phyloP scores from a whole-genome alignment of 2,329 filamentous ascomycete species.

The Pseudocercospora pini-densiflorae region DNA sequence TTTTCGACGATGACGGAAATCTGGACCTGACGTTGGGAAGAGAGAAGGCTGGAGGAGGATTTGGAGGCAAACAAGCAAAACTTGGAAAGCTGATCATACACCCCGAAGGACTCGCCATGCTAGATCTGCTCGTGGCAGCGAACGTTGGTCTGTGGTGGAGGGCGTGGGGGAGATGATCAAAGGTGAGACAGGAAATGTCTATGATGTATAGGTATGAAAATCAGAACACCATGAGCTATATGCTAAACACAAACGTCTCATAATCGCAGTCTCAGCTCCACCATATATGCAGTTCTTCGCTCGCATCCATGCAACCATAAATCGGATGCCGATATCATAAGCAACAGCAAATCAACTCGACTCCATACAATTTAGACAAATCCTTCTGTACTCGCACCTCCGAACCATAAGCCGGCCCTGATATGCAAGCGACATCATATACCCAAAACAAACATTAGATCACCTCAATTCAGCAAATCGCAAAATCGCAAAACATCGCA shows the following conservation, averaged over 20 bases:
- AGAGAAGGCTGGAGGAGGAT: constrained; percentile 85
- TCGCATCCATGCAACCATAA: neutral
- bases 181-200: neutral
- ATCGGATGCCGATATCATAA: neutral
- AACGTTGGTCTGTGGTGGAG: constrained; percentile 96
- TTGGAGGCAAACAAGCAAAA: constrained; percentile 84
- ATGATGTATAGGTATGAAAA: neutral
- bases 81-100: constrained; percentile 90
- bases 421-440: too few species aligned
- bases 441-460: too few species aligned
- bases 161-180: constrained; percentile 54
- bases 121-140: constrained; percentile 87
- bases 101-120: constrained; percentile 91
- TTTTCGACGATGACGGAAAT: constrained; percentile 45
- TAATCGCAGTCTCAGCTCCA: neutral
- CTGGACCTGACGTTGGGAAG: constrained; percentile 77
- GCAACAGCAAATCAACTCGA: neutral
- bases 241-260: neutral
- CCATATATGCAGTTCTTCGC: neutral
- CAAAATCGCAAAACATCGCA: too few species aligned
- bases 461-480: too few species aligned
- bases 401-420: too few species aligned
- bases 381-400: too few species aligned
- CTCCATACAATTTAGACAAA: too few species aligned
- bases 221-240: neutral